These are phyloP conservation scores for Aspergillus bertholletiae DNA, from an alignment of 495 filamentous ascomycete species.

Conservation along the genomic window DNA sequence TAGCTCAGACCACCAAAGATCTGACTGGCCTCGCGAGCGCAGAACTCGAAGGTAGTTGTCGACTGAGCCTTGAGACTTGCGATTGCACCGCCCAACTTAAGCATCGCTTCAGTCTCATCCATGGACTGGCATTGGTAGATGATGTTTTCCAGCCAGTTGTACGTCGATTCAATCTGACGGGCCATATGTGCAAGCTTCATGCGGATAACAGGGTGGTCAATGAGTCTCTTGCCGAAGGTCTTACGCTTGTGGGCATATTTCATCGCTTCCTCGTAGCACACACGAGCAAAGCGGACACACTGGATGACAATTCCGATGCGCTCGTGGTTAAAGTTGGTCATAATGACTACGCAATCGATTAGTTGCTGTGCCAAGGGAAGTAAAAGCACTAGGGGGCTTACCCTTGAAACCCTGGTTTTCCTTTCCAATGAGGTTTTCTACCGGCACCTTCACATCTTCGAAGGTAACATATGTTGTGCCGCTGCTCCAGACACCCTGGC, in stretches of 20 bases:
- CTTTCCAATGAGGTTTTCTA: conserved; percentile 96
- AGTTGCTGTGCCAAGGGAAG: background rate
- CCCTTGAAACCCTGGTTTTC: conserved; percentile 98
- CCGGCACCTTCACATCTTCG: conserved; percentile 97
- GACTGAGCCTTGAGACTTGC: conserved; percentile 90
- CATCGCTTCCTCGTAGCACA: conserved; percentile 94
- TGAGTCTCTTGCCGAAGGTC: conserved; percentile 93
- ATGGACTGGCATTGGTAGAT: conserved; percentile 91
- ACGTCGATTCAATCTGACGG: conserved; percentile 91
- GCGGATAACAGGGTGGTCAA: conserved; percentile 95
- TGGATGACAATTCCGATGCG: conserved; percentile 98
- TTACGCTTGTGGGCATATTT: conserved; percentile 95
- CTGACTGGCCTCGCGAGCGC: conserved; percentile 92
- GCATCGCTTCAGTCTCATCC: conserved; percentile 92
- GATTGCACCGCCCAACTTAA: conserved; percentile 92
- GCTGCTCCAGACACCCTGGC: conserved; percentile 92
- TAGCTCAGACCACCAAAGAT: conserved; percentile 97
- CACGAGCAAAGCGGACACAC: conserved; percentile 88
- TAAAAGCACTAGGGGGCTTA: conserved; percentile 14
- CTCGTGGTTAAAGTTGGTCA: conserved; percentile 99
- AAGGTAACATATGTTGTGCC: conserved; percentile 98
- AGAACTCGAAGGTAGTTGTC: conserved; percentile 94
- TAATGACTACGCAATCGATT: conserved; percentile 57
- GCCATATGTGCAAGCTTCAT: conserved; percentile 98
- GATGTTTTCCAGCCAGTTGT: conserved; percentile 96